Evolutionary conservation across 805 yeast species (phyloP).

Genomic region (Pichia californica): DNA sequence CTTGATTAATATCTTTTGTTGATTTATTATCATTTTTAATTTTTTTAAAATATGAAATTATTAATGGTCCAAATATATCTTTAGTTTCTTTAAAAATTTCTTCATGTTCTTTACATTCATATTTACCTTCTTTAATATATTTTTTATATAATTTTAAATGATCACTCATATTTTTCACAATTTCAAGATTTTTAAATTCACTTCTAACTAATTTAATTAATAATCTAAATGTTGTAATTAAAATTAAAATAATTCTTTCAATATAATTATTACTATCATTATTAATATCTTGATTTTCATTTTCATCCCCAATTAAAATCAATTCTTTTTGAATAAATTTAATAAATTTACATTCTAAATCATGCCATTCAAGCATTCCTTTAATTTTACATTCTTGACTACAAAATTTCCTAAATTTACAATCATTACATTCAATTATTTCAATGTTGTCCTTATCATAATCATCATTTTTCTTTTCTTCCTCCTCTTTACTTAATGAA

Average conservation of each 20-base stretch:
- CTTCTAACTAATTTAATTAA: not conserved
- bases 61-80: constrained; percentile 11
- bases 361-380: constrained; percentile 7
- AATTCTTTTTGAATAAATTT: constrained; percentile 1
- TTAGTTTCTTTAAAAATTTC: constrained; percentile 14
- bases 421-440: constrained; percentile 1
- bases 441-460: not conserved
- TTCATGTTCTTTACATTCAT: constrained; percentile 8
- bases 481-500: not conserved
- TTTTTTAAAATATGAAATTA: constrained; percentile 4
- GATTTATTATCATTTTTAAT: not conserved
- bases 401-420: constrained; percentile 5
- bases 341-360: constrained; percentile 10
- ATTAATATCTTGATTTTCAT: not conserved
- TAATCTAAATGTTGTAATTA: constrained; percentile 5
- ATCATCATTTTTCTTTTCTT: too few species aligned
- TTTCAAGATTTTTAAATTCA: not conserved
- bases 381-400: constrained; percentile 3
- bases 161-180: constrained; percentile 15
- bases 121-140: not conserved
- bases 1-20: not conserved
- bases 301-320: not conserved
- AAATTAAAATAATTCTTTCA: constrained; percentile 2
- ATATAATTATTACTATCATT: not conserved
- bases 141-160: constrained; percentile 15